These are phyloP conservation scores for Ottelia alismoides DNA, from an alignment of 106 monocot genomes.

Conservation along the genomic window DNA sequence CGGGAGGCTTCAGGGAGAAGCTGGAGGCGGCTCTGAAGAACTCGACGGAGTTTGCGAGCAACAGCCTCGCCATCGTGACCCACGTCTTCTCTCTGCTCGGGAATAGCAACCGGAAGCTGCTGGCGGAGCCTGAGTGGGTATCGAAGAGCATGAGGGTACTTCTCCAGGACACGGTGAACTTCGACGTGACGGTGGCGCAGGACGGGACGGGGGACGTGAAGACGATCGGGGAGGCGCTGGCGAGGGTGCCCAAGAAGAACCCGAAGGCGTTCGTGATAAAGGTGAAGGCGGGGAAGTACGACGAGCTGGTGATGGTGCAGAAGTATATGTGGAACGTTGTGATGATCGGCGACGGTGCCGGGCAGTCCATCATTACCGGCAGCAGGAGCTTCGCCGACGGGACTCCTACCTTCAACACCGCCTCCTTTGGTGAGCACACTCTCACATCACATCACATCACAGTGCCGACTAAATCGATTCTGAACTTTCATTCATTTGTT, in stretches of 20 bases:
- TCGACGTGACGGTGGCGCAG: conserved; percentile 44
- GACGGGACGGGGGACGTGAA: conserved; percentile 32
- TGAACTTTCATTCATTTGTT: too few relatives aligned
- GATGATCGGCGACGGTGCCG: conserved; percentile 23
- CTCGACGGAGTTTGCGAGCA: too few relatives aligned
- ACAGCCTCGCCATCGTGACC: conserved; percentile 1
- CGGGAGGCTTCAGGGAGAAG: too few relatives aligned
- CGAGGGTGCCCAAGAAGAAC: conserved; percentile 20
- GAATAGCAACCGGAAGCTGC: too few relatives aligned
- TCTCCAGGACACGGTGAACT: conserved; percentile 1
- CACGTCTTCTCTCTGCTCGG: too few relatives aligned
- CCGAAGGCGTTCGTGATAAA: conserved; percentile 29
- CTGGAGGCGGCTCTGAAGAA: too few relatives aligned
- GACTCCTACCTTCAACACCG: conserved; percentile 28
- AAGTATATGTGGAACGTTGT: conserved; percentile 43
- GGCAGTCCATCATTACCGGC: conserved; percentile 27
- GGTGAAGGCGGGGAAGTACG: conserved; percentile 34
- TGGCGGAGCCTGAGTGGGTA: conserved; percentile 14
- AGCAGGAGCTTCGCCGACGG: conserved; percentile 32
- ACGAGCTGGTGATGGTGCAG: conserved; percentile 34
- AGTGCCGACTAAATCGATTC: too few relatives aligned
- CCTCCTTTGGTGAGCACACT: conserved; percentile 32
- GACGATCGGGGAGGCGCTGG: conserved; percentile 41
- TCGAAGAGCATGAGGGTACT: conserved; percentile 4
- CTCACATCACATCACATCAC: too few relatives aligned